Base-by-base conservation (phyloP, 495 filamentous ascomycete genomes). In the Elaphomyces granulatus region DNA sequence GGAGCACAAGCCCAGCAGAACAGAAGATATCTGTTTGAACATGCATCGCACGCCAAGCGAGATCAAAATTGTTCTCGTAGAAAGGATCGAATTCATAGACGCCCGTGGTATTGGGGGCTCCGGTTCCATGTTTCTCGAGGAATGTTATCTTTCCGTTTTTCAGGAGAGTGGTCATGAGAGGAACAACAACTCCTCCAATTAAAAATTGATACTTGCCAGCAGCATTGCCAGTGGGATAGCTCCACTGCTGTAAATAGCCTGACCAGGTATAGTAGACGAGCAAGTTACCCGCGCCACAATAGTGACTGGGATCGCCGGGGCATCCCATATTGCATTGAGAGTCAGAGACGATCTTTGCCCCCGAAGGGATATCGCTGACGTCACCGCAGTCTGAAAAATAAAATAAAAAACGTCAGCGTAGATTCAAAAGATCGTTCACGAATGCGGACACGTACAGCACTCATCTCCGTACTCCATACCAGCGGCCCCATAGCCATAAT, bases 1-100 rank as follows among this genome's bases (percentile, higher is more conserved):
- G 77, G 18, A 81, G 66, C 32, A 68, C 72, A 3, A 78, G 37
- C 33, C 71, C 71, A 3, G 66, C 72, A 16, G 74, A 68, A 48
- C 77, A 79, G 59, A 80, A 80, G 17, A 80, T 60, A 47, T 80
- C 76, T 2, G 72, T 74, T 57, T 76, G 74, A 41, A 80, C 54
- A 47, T 76, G 70, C 56, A 80, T 68, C n/a, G 66, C 53, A 36
- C 75, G 65, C 71, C 71, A 78, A n/a, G 74, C 72, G 14, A 43
- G 46, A 3, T 46, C 46, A 43, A 68, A 68, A 41, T 70, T 54
- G 39, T 54, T 53, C 20, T 64, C 48, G 17, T 59, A 51, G 6
- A 59, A 53, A 10, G 72, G 55, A 49, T 81, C 77, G 18, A 78
- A 63, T 53, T 80, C 76, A 46, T 80, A 81, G 12, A 73, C 72